Evolutionary conservation across 306 rosid species (phyloP).

Genomic region (Urtica urens): DNA sequence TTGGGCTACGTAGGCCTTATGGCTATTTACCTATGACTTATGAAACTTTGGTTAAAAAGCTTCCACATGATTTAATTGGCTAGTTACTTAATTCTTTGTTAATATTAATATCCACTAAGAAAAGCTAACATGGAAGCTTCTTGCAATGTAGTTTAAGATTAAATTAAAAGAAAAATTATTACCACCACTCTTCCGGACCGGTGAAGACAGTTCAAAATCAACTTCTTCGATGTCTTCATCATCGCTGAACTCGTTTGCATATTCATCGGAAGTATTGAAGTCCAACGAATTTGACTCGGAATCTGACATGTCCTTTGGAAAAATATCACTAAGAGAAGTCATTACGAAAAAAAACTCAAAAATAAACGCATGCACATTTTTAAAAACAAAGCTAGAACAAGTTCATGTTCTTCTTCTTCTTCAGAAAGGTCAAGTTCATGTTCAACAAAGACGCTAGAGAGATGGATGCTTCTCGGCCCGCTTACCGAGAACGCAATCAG

Average conservation of each 20-base stretch:
- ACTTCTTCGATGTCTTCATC: constrained; percentile 42
- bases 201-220: constrained; percentile 45
- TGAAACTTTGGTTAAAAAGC: no score
- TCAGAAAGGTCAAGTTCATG: constrained; percentile 34
- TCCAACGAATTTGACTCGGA: constrained; percentile 64
- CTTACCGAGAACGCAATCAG: constrained; percentile 67
- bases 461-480: constrained; percentile 65
- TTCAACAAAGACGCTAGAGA: constrained; percentile 82
- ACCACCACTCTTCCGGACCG: constrained; percentile 74
- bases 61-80: no score
- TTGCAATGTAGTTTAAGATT: no score
- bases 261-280: constrained; percentile 32
- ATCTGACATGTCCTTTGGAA: constrained; percentile 49
- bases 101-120: no score
- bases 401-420: constrained; percentile 56
- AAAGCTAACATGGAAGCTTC: no score
- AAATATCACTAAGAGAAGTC: constrained; percentile 53
- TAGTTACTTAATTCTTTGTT: no score
- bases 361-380: no score
- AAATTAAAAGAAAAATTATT: constrained; percentile 8
- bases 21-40: no score
- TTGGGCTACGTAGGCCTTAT: no score
- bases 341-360: no score
- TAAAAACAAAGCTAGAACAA: constrained; percentile 39
- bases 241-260: constrained; percentile 26